Base-by-base conservation (phyloP, 2,329 filamentous ascomycete species). In the Talaromyces islandicus region DNA sequence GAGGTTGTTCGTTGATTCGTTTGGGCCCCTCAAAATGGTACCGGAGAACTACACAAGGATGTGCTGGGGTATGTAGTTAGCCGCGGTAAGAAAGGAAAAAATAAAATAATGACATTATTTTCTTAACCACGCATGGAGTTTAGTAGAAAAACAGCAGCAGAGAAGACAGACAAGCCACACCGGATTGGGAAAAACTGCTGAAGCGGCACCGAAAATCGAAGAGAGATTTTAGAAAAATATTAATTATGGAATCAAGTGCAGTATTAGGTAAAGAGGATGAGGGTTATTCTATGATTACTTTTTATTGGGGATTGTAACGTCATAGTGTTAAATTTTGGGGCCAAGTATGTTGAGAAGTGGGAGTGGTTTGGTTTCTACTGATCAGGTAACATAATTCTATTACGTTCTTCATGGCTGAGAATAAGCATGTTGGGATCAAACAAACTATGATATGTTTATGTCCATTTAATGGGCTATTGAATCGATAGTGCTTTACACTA, bases 181-280 rank as follows among this genome's bases (percentile, higher is more conserved):
- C 35, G 3, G 14, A 38, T 38, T n/a, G 14, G 35, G 35, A 38
- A 38, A 35, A 38, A 38, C 17, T 38, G 35, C 14, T 38, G n/a
- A 38, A 17, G 17, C 12, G 5, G 32, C 17, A 35, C 32, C 32
- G 32, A 17, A 35, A 14, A 35, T 38, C 35, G 35, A n/a, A 38
- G 35, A 38, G 35, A 7, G 35, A 3, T 3, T 27, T 6, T 27
- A 27, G 11, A 12, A 32, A 30, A 32, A 32, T 2, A 32, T n/a
- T n/a, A n/a, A n/a, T 27, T 32, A 19, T 59, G 58, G 58, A 56
- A 59, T 30, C 48, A 30, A 59, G 58, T 59, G 53, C 51, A 14
- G 30, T 54, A 59, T 61, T 58, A 11, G 55, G 59, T 54, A 56
- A 59, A 51, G 55, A 10, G 5, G 14, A 6, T 12, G 12, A 14